Evolutionary conservation across 208 protist species (phyloP), one percentile per base, ranked within the genome.

Genomic region (Trypanosoma cruzi): DNA sequence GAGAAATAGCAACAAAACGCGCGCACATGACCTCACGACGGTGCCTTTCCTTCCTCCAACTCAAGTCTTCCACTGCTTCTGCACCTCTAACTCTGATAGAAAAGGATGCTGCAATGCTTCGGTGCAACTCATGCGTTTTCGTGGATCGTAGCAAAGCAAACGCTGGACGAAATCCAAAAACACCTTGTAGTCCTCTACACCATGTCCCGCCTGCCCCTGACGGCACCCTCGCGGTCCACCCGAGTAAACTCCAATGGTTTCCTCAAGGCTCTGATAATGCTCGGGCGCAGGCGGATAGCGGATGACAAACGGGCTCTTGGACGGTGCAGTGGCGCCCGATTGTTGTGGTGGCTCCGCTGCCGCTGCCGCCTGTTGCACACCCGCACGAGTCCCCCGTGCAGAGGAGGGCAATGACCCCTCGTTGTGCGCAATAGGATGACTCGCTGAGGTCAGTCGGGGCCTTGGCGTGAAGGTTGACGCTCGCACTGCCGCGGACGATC

Each of bases 211-310:
- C 72, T 97, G 88, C 2, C 81, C 87, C 13, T 57, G 59, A 8
- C 92, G 85, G 56, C 90, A 93, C 4, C 92, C 90, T 28, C 85
- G 84, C 29, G 92, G 92, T 1, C 92, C 92, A 18, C 88, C 87
- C 1, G 71, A 88, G 71, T 82, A 71, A 20, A 93, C 88, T 2
- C 91, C 91, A 48, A 94, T 69, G 28, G 84, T 80, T n/a, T 86
- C 77, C 52, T 75, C 78, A 40, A 96, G 68, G 29, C 36, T 69
- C 37, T 70, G 59, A 46, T 54, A 68, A 24, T 67, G 54, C 53
- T 78, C 68, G 37, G 70, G 66, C 46, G 49, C 59, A 1, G 37
- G 65, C 54, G 58, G 75, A 22, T 61, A 57, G 8, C 62, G 75
- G 29, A 77, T 64, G n/a, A 56, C 55, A 52, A 59, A 73, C 34